A percentile compares a stretch with the other conserved stretches of the same genome.
phyloP scores from a whole-genome alignment of 2,329 filamentous ascomycete species.

The Cylindrodendrum hubeiense region DNA sequence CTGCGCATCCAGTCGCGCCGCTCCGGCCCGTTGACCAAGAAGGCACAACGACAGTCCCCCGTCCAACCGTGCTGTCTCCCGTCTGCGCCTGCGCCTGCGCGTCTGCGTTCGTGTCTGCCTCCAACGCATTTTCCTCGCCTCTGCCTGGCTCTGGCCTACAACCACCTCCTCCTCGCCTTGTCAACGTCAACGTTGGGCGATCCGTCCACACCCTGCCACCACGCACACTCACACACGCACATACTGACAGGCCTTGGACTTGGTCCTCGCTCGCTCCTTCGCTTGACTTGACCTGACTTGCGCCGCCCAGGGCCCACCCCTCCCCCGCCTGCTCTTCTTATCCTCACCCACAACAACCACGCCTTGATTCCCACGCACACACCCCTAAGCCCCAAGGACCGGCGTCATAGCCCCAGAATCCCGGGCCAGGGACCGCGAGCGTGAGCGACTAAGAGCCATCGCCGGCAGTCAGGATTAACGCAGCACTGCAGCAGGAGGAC shows the following conservation, averaged over 20 bases:
- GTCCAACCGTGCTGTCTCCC: conserved; percentile 32
- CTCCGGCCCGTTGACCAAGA: conserved; percentile 39
- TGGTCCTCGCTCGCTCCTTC: not conserved
- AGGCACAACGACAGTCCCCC: conserved; percentile 33
- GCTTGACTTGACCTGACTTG: conserved; percentile 20
- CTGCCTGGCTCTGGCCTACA: conserved; percentile 16
- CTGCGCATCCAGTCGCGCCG: conserved; percentile 34
- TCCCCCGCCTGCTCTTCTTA: conserved; percentile 38
- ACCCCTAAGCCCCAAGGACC: conserved; percentile 40
- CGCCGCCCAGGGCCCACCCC: conserved; percentile 37
- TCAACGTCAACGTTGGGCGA: conserved; percentile 33
- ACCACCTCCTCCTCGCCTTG: conserved; percentile 12
- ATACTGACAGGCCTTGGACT: conserved; percentile 26
- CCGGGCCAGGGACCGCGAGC: conserved; percentile 50
- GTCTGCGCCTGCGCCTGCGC: conserved; percentile 40
- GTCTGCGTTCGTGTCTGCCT: conserved; percentile 36
- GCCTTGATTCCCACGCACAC: conserved; percentile 40
- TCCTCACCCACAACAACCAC: conserved; percentile 38
- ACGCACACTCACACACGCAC: conserved; percentile 29
- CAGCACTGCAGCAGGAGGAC: conserved; percentile 65
- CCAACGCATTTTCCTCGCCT: conserved; percentile 29
- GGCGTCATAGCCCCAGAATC: conserved; percentile 61
- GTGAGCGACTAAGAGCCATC: conserved; percentile 46
- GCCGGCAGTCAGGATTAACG: conserved; percentile 61
- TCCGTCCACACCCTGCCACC: conserved; percentile 36